These are phyloP conservation scores for Arthrocladium fulminans DNA, from an alignment of 2,329 filamentous ascomycete species.

Conservation along the genomic window DNA sequence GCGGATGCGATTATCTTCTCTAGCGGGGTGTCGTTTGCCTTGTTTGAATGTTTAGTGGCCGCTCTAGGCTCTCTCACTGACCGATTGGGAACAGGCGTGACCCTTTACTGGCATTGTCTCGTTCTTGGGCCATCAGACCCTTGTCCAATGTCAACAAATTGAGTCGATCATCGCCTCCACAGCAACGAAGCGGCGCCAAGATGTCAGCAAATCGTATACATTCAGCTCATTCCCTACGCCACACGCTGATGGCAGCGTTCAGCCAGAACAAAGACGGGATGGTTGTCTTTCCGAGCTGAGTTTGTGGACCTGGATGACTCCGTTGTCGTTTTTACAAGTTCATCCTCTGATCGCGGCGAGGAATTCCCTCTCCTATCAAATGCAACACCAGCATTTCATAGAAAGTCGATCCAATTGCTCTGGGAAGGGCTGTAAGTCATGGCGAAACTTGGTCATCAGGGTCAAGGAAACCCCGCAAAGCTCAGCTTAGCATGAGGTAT, in stretches of 20 bases:
- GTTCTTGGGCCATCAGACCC: not conserved
- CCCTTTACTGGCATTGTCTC: not conserved
- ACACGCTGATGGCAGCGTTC: too few relatives aligned
- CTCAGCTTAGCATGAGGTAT: too few relatives aligned
- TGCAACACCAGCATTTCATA: not conserved
- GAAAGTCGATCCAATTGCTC: not conserved
- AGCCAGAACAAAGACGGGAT: too few relatives aligned
- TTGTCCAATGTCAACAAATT: constrained; percentile 8
- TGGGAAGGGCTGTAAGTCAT: too few relatives aligned
- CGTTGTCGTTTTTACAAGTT: too few relatives aligned
- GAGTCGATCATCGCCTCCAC: not conserved
- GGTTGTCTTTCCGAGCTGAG: too few relatives aligned
- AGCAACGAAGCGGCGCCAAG: not conserved
- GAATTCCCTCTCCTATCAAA: too few relatives aligned
- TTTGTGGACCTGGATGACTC: too few relatives aligned
- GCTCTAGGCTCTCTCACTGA: not conserved
- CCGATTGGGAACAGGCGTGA: not conserved
- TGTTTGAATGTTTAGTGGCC: constrained; percentile 2
- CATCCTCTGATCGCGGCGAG: too few relatives aligned
- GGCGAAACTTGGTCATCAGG: too few relatives aligned
- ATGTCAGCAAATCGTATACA: not conserved
- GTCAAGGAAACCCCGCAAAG: too few relatives aligned
- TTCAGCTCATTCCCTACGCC: not conserved
- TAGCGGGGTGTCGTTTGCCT: too few relatives aligned
- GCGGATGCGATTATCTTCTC: not conserved